Evolutionary conservation across 2,329 filamentous ascomycete genomes (phyloP), one percentile per base, ranked within the genome.

Genomic region (Penicillium sp.): DNA sequence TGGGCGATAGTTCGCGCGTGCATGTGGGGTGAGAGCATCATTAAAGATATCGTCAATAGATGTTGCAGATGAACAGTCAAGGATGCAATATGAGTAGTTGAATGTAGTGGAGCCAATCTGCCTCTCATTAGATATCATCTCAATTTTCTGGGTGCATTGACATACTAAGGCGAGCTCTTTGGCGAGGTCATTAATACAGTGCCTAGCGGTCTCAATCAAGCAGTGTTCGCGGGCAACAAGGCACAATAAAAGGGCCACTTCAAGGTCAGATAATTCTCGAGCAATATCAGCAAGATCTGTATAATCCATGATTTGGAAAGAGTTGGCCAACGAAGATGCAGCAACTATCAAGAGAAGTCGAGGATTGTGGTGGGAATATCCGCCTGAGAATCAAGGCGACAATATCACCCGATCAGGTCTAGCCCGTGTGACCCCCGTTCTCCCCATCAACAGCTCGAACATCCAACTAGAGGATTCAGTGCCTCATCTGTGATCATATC

Each of bases 141-240:
- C 41, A n/a, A 33, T 10, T 30, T 49, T 5, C 10, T 50, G 35
- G 28, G 16, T 31, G 22, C 14, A 31, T 45, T 17, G 36, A 40
- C 55, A 35, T 75, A 90, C 88, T 68, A 94, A 77, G 60, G 84
- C 82, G 22, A 96, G 78, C 73, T 96, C 91, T 50, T 84, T 81
- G 41, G 87, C 81, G n/a, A 96, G 78, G 61, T 86, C 82, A 71
- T 88, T 81, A 54, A 93, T 75, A 50, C 79, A 76, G 35, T 83
- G 77, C 5, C 77, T 71, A 2, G 86, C 83, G 16, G 90, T 89
- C 73, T 91, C 88, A 68, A 97, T 85, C 65, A 97, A 86, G 76
- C 91, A 96, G 73, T 97, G 92, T 73, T 96, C 89, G 62, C 87
- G 83, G 57, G 87, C 86, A 59, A 91, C 82, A 49, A 97, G 83